A percentile compares a stretch with the other conserved stretches of the same genome.
Conservation (phyloP, 768 basidiomycete species). For the Nidularia sp. region DNA sequence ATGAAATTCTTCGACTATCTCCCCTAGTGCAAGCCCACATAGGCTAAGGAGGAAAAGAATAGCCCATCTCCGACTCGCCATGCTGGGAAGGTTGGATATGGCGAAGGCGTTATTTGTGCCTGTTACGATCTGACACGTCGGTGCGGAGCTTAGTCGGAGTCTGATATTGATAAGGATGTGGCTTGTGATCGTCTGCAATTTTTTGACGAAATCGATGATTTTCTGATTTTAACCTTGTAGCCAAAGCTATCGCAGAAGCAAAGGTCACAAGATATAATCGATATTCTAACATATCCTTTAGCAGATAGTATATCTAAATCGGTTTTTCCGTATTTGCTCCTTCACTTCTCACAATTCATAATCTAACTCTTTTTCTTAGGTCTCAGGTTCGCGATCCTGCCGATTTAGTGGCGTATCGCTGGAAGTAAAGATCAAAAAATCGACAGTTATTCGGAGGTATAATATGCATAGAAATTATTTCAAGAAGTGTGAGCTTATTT, state of each 20-base stretch:
- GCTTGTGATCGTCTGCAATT: neutral
- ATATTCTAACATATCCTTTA: too few relatives aligned
- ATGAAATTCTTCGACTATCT: constrained; percentile 40
- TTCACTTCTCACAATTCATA: too few relatives aligned
- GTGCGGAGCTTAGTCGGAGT: neutral
- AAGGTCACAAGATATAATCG: too few relatives aligned
- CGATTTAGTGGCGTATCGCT: too few relatives aligned
- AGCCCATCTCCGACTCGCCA: neutral
- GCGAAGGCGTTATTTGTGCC: neutral
- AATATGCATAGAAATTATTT: neutral
- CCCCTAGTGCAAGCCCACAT: constrained; percentile 10
- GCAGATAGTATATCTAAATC: too few relatives aligned
- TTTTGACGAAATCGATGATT: neutral
- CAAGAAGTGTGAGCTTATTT: neutral
- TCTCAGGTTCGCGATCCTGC: too few relatives aligned
- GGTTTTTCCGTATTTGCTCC: too few relatives aligned
- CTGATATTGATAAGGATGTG: neutral
- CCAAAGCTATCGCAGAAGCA: too few relatives aligned
- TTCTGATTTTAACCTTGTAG: too few relatives aligned
- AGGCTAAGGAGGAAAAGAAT: neutral
- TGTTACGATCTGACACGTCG: neutral
- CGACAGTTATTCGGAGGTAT: too few relatives aligned
- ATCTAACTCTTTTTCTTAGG: too few relatives aligned
- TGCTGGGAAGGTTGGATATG: neutral
- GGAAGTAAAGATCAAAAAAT: too few relatives aligned